Evolutionary conservation across 148 eudicot species (phyloP), one percentile per base, ranked within the genome.

Genomic region (Rheum nobile): DNA sequence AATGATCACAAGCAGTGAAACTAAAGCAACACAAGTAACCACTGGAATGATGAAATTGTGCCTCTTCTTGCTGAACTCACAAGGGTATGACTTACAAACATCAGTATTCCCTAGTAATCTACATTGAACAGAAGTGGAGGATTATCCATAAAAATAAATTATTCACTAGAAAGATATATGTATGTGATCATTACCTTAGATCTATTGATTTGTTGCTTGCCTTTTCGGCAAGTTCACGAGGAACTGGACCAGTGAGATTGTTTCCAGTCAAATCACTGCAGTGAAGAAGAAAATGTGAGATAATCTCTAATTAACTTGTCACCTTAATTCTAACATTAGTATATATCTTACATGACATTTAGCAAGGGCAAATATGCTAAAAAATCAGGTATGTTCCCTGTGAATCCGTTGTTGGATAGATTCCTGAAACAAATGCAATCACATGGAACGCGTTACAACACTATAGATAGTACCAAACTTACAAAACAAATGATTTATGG

Each of bases 321-420:
- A 1, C 11, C 12, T 24, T 9, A 8, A 8, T 2, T 21, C 8
- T 16, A 44, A n/a, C 37, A 24, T 26, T 11, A 44, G 5, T 14
- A 13, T 6, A 5, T 10, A 47, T 13, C 59, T 29, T 19, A 72
- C 75, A 72, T 46, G 4, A 21, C 55, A 14, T 13, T 48, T 26
- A 72, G 31, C 4, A 9, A 26, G n/a, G 37, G n/a, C 50, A 72
- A 12, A 11, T 72, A n/a, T 72, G 75, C 63, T 22, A 72, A 34
- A 48, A 43, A 47, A 0, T 72, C 38, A 6, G 75, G 75, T 46
- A 72, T 48, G 39, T 44, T 34, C 28, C 75, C 75, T 0, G 63
- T 72, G 34, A 72, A 72, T 52, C 22, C 34, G 17, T 72, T 72
- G 59, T 72, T 48, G 24, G 75, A 72, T 31, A 72, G 38, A 50